Percentiles rank a stretch among this genome's conserved stretches.
Evolutionary conservation across 495 filamentous ascomycete genomes (phyloP).

Genomic region (Hypoxylon fragiforme): DNA sequence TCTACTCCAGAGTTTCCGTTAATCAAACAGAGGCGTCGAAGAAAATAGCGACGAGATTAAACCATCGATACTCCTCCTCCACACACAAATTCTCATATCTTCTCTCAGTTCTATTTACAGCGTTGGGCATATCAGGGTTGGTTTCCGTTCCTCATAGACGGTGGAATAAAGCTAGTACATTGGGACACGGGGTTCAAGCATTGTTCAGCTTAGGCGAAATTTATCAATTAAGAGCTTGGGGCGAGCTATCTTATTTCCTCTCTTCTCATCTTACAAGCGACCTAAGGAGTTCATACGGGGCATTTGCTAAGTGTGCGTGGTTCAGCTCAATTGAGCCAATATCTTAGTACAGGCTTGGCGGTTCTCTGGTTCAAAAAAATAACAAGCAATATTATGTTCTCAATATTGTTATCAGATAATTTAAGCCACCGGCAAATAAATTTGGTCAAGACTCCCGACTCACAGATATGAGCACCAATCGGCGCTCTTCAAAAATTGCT

Average conservation of each 20-base stretch:
- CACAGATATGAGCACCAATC: constrained; percentile 3
- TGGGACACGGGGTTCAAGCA: constrained; percentile 17
- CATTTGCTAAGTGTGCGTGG: constrained; percentile 22
- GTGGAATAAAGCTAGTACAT: constrained; percentile 18
- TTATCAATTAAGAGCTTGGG: constrained; percentile 21
- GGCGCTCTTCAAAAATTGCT: neutral
- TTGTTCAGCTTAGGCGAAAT: constrained; percentile 26
- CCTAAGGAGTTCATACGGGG: constrained; percentile 4
- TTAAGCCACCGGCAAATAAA: constrained; percentile 31
- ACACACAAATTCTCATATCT: constrained; percentile 16
- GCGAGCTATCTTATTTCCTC: constrained; percentile 24
- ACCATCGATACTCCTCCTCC: constrained; percentile 6
- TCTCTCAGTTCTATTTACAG: constrained; percentile 18
- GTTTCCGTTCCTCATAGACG: constrained; percentile 31
- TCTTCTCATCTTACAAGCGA: constrained; percentile 27
- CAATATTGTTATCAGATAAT: constrained; percentile 35
- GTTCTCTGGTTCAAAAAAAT: constrained; percentile 30
- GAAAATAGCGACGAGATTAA: constrained; percentile 5
- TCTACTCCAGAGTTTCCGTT: constrained; percentile 23
- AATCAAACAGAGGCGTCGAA: constrained; percentile 13
- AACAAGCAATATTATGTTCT: constrained; percentile 25
- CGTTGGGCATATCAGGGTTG: constrained; percentile 26
- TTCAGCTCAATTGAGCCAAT: constrained; percentile 31
- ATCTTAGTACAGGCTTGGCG: constrained; percentile 34
- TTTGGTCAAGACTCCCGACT: constrained; percentile 15